These are phyloP conservation scores for Colletotrichum sp. DNA, from an alignment of 2,329 filamentous ascomycete genomes.

Conservation along the genomic window DNA sequence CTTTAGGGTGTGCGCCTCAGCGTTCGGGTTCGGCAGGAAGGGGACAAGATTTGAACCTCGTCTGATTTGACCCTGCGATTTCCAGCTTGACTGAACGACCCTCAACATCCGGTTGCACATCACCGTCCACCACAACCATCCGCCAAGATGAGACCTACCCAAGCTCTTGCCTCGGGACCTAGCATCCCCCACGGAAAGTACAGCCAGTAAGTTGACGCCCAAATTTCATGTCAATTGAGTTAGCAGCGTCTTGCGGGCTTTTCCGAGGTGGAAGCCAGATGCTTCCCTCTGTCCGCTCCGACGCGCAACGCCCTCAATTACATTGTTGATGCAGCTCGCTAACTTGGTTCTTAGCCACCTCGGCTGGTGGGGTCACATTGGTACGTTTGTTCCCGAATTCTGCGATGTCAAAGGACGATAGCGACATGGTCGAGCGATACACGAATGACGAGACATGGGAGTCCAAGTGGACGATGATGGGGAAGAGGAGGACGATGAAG, in stretches of 20 bases:
- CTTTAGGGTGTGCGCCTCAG: conserved; percentile 28
- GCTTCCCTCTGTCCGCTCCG: not conserved
- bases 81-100: not conserved
- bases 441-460: not conserved
- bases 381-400: conserved; percentile 45
- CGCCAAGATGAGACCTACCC: conserved; percentile 47
- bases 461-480: not conserved
- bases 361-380: conserved; percentile 76
- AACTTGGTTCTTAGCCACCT: conserved; percentile 62
- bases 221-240: conserved; percentile 1
- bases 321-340: conserved; percentile 17
- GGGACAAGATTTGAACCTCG: conserved; percentile 31
- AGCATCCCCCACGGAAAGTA: conserved; percentile 46
- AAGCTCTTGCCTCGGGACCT: conserved; percentile 42
- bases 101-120: conserved; percentile 3
- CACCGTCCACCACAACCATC: conserved; percentile 15
- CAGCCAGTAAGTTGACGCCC: conserved; percentile 43
- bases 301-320: not conserved
- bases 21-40: conserved; percentile 28
- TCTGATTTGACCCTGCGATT: conserved; percentile 17
- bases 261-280: conserved; percentile 22
- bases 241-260: conserved; percentile 32
- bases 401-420: not conserved
- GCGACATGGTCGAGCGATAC: not conserved
- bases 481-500: not conserved